phyloP scores from a whole-genome alignment of 2,329 filamentous ascomycete genomes.

The Claviceps cyperi region DNA sequence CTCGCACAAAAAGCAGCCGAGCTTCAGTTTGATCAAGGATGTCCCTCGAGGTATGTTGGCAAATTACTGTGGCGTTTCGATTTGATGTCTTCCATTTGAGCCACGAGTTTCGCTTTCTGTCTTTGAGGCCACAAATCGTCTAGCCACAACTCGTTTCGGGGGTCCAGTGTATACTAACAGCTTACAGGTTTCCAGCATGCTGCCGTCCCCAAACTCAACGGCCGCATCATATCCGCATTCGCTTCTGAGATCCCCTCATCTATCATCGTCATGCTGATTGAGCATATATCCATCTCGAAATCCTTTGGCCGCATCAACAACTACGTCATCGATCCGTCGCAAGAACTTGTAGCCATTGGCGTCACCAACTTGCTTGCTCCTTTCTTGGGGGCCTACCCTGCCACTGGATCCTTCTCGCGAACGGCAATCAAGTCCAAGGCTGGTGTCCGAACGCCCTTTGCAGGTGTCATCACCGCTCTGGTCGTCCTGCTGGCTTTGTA shows the following conservation, averaged over 20 bases:
- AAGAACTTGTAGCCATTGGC: conserved; percentile 66
- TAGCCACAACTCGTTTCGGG: no score
- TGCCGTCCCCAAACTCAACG: conserved; percentile 47
- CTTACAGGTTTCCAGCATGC: conserved; percentile 52
- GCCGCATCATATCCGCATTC: conserved; percentile 46
- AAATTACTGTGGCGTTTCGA: no score
- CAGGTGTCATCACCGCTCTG: conserved; percentile 69
- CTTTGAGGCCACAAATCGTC: no score
- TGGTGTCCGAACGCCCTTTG: conserved; percentile 74
- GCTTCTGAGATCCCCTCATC: conserved; percentile 53
- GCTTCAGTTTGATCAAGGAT: conserved; percentile 48
- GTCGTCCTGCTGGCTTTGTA: conserved; percentile 77
- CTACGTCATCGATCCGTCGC: conserved; percentile 66
- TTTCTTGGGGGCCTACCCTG: conserved; percentile 71
- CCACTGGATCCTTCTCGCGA: conserved; percentile 79
- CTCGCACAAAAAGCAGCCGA: conserved; percentile 37
- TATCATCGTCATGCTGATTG: conserved; percentile 65
- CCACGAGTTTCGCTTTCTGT: no score
- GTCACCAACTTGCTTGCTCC: conserved; percentile 61
- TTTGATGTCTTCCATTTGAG: no score
- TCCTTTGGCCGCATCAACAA: conserved; percentile 71
- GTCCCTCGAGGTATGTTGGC: conserved; percentile 48
- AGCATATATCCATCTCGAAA: conserved; percentile 73
- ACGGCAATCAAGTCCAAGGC: conserved; percentile 93
- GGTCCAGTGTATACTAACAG: not conserved